Evolutionary conservation across 2,329 filamentous ascomycete species (phyloP), one percentile per base, ranked within the genome.

Genomic region (Lecanicillium sp.): DNA sequence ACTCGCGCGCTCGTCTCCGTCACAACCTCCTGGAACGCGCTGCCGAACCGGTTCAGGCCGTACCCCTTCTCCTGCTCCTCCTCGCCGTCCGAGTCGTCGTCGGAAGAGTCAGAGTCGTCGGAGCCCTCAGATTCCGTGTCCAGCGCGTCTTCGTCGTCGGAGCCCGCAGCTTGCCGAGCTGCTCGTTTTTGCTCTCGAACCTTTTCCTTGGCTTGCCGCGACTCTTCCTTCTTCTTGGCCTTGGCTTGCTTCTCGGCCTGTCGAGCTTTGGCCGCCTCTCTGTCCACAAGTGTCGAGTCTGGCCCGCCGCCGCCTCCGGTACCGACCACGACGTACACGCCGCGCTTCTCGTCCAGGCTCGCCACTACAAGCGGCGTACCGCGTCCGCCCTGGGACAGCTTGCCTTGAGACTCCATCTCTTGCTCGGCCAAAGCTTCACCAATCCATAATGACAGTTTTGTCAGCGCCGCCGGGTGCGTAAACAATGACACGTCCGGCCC

Each of bases 21-120:
- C 3, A 95, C 85, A 1, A 96, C 92, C 54, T 95, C 88, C 57
- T 95, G 88, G 59, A 98, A 98, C 3, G 92, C 90, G 51, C 83
- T 88, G 7, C 92, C 92, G 54, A 98, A 98, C 35, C 84, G 78
- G 62, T 96, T 98, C 37, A 85, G 65, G 2, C 89, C 83, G 38
- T 85, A 83, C 1, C 83, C 80, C 44, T 75, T 75, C 35, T 74
- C 73, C 27, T 67, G 67, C 13, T 64, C 64, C 29, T 64, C 63
- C 29, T 74, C 71, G 7, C 71, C 67, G 6, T 75, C 71, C 4
- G 73, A 68, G 2, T 78, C 75, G 5, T 75, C 70, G 4, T 70
- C 53, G 7, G 71, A 62, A 4, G 56, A 57, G 6, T 67, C 66
- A 4, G 60, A 64, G 8, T 44, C 52, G 13, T 65, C 65, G 1